Conservation (phyloP, 2,329 filamentous ascomycete genomes). For the Immersiporthe knoxdaviesiana region DNA sequence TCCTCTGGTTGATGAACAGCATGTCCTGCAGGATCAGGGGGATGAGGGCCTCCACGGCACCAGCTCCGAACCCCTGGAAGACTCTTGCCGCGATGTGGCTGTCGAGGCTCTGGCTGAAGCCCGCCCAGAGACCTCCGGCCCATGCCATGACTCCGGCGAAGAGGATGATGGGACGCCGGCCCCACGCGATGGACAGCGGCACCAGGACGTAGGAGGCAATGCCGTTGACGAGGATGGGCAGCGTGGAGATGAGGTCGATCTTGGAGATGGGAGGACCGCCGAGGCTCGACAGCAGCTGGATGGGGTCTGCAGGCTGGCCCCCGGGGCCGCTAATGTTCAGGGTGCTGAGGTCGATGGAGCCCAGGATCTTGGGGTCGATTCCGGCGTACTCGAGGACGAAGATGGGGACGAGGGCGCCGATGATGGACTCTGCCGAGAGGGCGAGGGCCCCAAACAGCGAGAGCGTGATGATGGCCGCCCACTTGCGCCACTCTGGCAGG, state of each 20-base stretch:
- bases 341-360: constrained; percentile 31
- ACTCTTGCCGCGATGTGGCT: constrained; percentile 33
- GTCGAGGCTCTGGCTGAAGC: constrained; percentile 30
- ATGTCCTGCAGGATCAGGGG: constrained; percentile 35
- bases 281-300: constrained; percentile 30
- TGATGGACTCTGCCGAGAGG: constrained; percentile 32
- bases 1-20: constrained; percentile 35
- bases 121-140: constrained; percentile 34
- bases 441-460: constrained; percentile 34
- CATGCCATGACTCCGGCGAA: constrained; percentile 32
- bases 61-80: constrained; percentile 33
- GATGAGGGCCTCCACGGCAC: constrained; percentile 34
- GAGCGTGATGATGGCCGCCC: constrained; percentile 32
- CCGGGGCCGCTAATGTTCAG: constrained; percentile 29
- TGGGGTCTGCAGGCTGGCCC: constrained; percentile 27
- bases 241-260: constrained; percentile 33
- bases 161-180: constrained; percentile 33
- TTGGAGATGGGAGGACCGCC: constrained; percentile 30
- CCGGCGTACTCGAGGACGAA: constrained; percentile 35
- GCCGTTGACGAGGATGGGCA: constrained; percentile 34
- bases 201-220: constrained; percentile 33
- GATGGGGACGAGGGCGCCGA: constrained; percentile 33
- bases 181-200: constrained; percentile 33
- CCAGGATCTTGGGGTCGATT: constrained; percentile 31
- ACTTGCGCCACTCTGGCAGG: constrained; percentile 34